These are phyloP conservation scores for Madurella mycetomatis DNA, from an alignment of 2,329 filamentous ascomycete genomes.

Conservation along the genomic window DNA sequence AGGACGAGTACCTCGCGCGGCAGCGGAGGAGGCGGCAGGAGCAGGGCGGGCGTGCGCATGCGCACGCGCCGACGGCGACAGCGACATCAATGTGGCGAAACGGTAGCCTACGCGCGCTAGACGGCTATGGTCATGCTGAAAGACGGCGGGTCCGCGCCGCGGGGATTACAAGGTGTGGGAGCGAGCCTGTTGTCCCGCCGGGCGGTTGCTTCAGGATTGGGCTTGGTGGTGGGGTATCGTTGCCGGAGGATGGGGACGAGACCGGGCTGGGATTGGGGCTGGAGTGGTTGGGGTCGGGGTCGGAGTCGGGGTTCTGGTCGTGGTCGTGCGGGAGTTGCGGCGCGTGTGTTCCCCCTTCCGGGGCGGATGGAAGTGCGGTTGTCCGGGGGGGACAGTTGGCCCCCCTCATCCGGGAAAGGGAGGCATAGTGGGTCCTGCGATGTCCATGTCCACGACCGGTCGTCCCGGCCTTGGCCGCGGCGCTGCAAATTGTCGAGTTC, in stretches of 20 bases:
- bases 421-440: slow-evolving; percentile 6
- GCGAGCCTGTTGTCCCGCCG: not conserved
- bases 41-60: not conserved
- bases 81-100: no score
- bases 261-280: no score
- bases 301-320: no score
- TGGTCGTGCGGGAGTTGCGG: no score
- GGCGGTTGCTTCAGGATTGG: not conserved
- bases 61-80: no score
- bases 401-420: not conserved
- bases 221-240: not conserved
- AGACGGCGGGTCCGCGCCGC: no score
- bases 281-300: no score
- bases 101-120: no score
- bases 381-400: not conserved
- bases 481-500: slow-evolving; percentile 29
- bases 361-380: not conserved
- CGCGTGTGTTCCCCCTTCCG: not conserved
- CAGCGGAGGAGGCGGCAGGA: slow-evolving; percentile 17
- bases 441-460: slow-evolving; percentile 10
- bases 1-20: slow-evolving; percentile 24
- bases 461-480: slow-evolving; percentile 21
- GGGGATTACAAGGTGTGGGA: not conserved
- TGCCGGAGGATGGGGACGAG: not conserved
- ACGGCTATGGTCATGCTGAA: no score